Conservation (phyloP, 2,329 filamentous ascomycete species). For the Phyllosticta capitalensis region DNA sequence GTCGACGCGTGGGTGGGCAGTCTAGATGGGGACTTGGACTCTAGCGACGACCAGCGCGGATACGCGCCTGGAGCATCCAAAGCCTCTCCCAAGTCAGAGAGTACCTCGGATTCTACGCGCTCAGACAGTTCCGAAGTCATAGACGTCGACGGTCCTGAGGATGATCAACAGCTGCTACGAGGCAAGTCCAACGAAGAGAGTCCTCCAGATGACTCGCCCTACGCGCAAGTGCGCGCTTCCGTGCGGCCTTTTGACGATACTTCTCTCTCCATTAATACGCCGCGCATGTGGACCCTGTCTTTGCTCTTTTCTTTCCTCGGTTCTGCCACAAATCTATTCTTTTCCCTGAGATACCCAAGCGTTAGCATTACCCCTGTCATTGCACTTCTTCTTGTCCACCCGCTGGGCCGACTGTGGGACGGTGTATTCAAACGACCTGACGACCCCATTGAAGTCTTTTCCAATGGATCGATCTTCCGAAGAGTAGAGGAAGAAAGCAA, state of each 20-base stretch:
- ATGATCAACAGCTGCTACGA: conserved; percentile 16
- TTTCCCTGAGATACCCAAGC: conserved; percentile 81
- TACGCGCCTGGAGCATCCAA: not conserved
- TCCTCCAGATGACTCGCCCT: conserved; percentile 61
- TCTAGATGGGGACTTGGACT: conserved; percentile 2
- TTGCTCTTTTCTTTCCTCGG: conserved; percentile 70
- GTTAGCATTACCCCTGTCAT: conserved; percentile 86
- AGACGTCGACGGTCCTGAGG: conserved; percentile 25
- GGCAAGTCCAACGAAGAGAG: conserved; percentile 36
- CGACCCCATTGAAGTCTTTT: conserved; percentile 47
- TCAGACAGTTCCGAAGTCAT: conserved; percentile 16
- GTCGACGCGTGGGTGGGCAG: conserved; percentile 7
- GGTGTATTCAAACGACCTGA: conserved; percentile 52
- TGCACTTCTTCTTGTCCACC: conserved; percentile 74
- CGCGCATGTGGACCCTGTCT: conserved; percentile 79
- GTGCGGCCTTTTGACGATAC: conserved; percentile 68
- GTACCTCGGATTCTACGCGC: not conserved
- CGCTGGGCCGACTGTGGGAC: conserved; percentile 74
- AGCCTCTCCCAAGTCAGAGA: not conserved
- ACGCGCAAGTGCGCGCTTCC: conserved; percentile 70
- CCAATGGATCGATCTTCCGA: conserved; percentile 43
- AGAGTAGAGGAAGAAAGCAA: conserved; percentile 5
- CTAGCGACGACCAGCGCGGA: not conserved
- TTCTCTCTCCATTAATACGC: conserved; percentile 73
- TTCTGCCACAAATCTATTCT: conserved; percentile 79